Base-by-base conservation (phyloP, 2,329 filamentous ascomycete genomes). In the Tolypocladium amazonense region DNA sequence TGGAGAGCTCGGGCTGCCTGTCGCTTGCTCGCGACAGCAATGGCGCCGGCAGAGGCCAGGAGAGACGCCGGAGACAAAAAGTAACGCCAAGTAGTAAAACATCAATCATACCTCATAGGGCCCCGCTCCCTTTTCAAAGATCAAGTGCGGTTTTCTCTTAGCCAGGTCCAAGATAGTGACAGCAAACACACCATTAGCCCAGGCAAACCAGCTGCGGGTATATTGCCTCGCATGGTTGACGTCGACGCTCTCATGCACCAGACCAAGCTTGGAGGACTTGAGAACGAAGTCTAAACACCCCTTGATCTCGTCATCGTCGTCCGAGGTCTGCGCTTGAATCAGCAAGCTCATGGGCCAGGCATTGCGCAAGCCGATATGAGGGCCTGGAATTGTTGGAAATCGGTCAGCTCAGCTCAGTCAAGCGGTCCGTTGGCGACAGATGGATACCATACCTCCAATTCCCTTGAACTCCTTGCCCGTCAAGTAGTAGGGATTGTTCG, bases 341-440 rank as follows among this genome's bases (percentile, higher is more conserved):
- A 99, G 80, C 63, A 97, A 77, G 71, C 90, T 94, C 92, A 99
- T 97, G 0, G 94, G 94, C 94, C 94, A 99, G 9, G 93, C 94
- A 65, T 96, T 90, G 67, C 84, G 78, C n/a, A 96, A 76, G 0
- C 94, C 94, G 65, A 97, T 88, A 68, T 86, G 85, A 8, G 83
- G 84, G 5, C 83, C 83, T 73, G 20, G 12, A 33, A 4, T 37
- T 20, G 23, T 45, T 30, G n/a, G 18, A 2, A 47, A 52, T 14
- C n/a, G 37, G 57, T 68, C 56, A 67, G 64, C 50, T 38, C 9
- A 23, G n/a, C 45, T 23, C 47, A 12, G 27, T 12, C 47, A 15
- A 15, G 20, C 14, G 27, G 55, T 54, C 64, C 37, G 65, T 59
- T 39, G 15, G 20, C 23, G 2, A 14, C 0, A 27, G 8, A 8